Base-by-base conservation (phyloP, 768 basidiomycete genomes). In the Suillus weaverae region DNA sequence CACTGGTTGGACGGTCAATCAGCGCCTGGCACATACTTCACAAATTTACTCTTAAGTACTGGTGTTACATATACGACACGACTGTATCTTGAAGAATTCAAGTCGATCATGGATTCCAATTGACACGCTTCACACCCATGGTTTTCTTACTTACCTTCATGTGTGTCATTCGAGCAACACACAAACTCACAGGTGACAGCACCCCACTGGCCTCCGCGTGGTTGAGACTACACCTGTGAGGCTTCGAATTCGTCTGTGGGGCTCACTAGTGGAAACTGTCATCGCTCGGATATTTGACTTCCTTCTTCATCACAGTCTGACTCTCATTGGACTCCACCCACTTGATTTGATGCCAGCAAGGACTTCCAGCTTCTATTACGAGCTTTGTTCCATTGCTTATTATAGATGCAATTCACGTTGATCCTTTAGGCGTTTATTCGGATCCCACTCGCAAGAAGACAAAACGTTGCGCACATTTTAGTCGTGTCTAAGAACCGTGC, bases 1-100 rank as follows among this genome's bases (percentile, higher is more conserved):
- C 68, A 84, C 76, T 76, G 86, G 80, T 81, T 72, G 77, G 72
- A 81, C 81, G 89, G 87, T 82, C 85, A 90, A 90, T 90, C 89
- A 89, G 88, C 78, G 82, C 79, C 79, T 83, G 86, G 75, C 77
- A 89, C 84, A 88, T 59, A 30, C 57, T 41, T 41, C 57, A 74
- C 63, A 44, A 43, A 26, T 56, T 46, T n/a, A 26, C 32, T 36
- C 22, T 44, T 64, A 26, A 26, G 26, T 26, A 18, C 32, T 11
- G 32, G 48, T 30, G 20, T 61, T 61, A 30, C 50, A 51, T 62
- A 33, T 53, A 26, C 7, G 18, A 46, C 44, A n/a, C n/a, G 4
- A 0, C 7, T 33, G 9, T 32, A 53, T 46, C n/a, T 35, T 18
- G 36, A 44, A 33, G 30, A 38, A 38, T 38, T 48, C 13, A 26